These are phyloP conservation scores for Globisporangium spinosum DNA, from an alignment of 352 stramenopile genomes.

Conservation along the genomic window DNA sequence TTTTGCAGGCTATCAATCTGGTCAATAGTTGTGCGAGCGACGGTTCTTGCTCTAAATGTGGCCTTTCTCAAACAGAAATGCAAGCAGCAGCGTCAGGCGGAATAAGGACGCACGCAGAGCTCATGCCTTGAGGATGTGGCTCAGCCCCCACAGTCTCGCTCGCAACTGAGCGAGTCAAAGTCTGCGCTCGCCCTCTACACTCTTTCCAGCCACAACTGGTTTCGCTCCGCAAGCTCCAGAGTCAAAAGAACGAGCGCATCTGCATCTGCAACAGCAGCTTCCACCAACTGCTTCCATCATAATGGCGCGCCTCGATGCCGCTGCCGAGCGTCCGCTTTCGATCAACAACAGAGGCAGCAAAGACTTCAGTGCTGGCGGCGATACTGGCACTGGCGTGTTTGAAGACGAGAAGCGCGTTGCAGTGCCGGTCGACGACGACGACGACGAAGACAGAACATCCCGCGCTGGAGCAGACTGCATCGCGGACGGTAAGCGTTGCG, in stretches of 20 bases:
- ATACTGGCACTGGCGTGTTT: neutral
- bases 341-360: neutral
- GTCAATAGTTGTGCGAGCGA: neutral
- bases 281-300: neutral
- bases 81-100: neutral
- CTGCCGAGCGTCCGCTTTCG: neutral
- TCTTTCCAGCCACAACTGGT: slow-evolving; percentile 8
- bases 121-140: slow-evolving; percentile 7
- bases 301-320: slow-evolving; percentile 13
- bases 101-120: neutral
- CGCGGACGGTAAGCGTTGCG: neutral
- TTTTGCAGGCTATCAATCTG: neutral
- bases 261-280: neutral
- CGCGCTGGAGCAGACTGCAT: neutral
- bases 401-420: slow-evolving; percentile 17
- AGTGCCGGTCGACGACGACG: slow-evolving; percentile 8
- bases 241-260: neutral
- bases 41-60: slow-evolving; percentile 1
- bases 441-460: neutral
- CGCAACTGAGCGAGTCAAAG: neutral
- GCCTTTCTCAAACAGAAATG: slow-evolving; percentile 10
- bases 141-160: neutral
- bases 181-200: neutral
- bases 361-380: neutral
- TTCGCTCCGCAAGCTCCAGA: neutral